phyloP scores from a whole-genome alignment of 2,329 filamentous ascomycete genomes.

The Parascedosporium putredinis region DNA sequence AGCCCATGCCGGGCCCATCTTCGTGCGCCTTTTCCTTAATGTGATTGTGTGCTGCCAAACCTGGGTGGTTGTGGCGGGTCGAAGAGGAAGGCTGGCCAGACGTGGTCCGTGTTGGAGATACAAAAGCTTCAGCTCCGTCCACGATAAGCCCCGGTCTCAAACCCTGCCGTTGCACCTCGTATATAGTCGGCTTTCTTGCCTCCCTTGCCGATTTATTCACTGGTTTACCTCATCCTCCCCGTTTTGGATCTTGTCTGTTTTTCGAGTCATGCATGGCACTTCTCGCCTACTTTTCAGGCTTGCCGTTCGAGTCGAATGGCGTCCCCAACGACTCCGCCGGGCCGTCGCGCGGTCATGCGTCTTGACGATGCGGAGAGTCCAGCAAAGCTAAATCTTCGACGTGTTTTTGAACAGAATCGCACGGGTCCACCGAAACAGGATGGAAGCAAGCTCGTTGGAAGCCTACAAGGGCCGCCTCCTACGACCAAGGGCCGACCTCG shows the following conservation, averaged over 20 bases:
- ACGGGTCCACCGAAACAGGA: conserved; percentile 37
- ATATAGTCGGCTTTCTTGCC: neutral
- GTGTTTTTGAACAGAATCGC: conserved; percentile 51
- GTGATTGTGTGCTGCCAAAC: conserved; percentile 6
- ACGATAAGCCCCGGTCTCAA: neutral
- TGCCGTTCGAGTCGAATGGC: conserved; percentile 1
- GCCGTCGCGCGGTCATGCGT: neutral
- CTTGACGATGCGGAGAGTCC: conserved; percentile 13
- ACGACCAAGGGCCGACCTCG: conserved; percentile 62
- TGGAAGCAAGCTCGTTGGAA: conserved; percentile 34
- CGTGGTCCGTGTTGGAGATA: conserved; percentile 3
- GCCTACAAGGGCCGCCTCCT: conserved; percentile 30
- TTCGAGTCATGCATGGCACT: neutral
- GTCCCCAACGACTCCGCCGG: neutral
- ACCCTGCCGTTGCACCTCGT: neutral
- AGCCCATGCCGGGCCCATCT: too few relatives aligned
- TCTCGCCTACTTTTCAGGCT: neutral
- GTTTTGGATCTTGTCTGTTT: too few relatives aligned
- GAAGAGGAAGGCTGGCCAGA: neutral
- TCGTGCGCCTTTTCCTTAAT: conserved; percentile 1
- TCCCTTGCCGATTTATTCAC: neutral
- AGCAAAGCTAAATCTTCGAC: conserved; percentile 53
- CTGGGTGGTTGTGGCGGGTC: neutral
- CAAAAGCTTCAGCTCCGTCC: conserved; percentile 6
- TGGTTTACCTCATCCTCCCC: neutral